These are phyloP conservation scores for Neofusicoccum cordaticola DNA, from an alignment of 2,329 filamentous ascomycete genomes.

Conservation along the genomic window DNA sequence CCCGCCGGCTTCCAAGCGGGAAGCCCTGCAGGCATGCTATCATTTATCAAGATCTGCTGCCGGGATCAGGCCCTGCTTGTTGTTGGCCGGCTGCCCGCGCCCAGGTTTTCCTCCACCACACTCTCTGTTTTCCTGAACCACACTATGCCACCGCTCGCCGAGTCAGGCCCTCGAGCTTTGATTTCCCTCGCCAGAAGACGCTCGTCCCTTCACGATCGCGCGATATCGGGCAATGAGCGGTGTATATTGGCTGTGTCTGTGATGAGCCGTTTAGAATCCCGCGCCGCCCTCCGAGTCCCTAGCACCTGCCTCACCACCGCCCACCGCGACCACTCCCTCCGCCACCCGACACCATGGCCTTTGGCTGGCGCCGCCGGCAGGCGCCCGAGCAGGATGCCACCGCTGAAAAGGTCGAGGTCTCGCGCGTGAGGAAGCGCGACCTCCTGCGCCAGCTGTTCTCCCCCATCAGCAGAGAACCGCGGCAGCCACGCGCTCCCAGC, in stretches of 20 bases:
- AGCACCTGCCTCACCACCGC: conserved; percentile 1
- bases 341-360: conserved; percentile 6
- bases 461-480: neutral
- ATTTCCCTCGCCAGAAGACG: conserved; percentile 6
- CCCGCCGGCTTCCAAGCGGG: neutral
- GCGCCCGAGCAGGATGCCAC: conserved; percentile 8
- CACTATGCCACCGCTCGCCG: conserved; percentile 10
- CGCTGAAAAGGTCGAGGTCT: neutral
- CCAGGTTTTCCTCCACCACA: neutral
- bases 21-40: conserved; percentile 12
- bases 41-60: conserved; percentile 2
- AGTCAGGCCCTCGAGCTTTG: conserved; percentile 13
- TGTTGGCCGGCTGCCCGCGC: conserved; percentile 3
- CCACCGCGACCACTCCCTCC: neutral
- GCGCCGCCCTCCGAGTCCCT: neutral
- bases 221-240: conserved; percentile 19
- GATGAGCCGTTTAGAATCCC: conserved; percentile 8
- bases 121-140: neutral
- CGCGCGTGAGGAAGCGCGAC: conserved; percentile 17
- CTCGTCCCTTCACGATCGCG: conserved; percentile 15
- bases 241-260: conserved; percentile 10
- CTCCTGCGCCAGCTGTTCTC: conserved; percentile 14
- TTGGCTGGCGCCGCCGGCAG: conserved; percentile 15
- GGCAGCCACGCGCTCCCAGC: conserved; percentile 10
- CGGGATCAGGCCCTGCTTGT: conserved; percentile 6